Evolutionary conservation across 768 basidiomycete genomes (phyloP).

Genomic region (Serendipita sp.): DNA sequence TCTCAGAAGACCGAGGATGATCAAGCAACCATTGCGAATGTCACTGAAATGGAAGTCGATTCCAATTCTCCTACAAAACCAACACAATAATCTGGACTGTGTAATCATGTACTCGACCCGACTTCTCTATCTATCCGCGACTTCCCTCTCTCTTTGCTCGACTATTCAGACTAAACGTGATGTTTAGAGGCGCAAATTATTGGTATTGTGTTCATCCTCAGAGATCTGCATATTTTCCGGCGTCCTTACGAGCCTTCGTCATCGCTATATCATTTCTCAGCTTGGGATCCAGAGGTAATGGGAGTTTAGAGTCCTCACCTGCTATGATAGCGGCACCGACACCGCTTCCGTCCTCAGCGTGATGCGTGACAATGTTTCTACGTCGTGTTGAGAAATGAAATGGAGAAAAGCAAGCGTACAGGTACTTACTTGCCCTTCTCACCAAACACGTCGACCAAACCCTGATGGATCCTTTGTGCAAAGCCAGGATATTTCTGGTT

Average conservation of each 20-base stretch:
- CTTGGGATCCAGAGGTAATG: slow-evolving; percentile 7
- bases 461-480: slow-evolving; percentile 82
- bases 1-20: background rate
- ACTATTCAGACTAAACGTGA: background rate
- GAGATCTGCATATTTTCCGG: slow-evolving; percentile 37
- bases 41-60: background rate
- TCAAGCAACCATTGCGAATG: background rate
- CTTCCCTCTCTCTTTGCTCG: no score
- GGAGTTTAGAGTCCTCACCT: slow-evolving; percentile 24
- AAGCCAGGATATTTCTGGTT: slow-evolving; percentile 92
- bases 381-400: background rate
- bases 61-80: background rate
- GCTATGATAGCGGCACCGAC: slow-evolving; percentile 97
- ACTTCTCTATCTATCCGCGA: no score
- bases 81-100: background rate
- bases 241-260: slow-evolving; percentile 69
- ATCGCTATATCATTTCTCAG: slow-evolving; percentile 39
- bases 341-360: slow-evolving; percentile 83
- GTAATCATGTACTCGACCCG: no score
- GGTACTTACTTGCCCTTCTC: slow-evolving; percentile 72
- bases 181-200: background rate
- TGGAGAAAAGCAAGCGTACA: background rate
- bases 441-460: slow-evolving; percentile 86
- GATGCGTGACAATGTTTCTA: slow-evolving; percentile 60
- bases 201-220: slow-evolving; percentile 14